Evolutionary conservation across 176 grass and related monocot species (phyloP).

Genomic region (Lolium perenne): DNA sequence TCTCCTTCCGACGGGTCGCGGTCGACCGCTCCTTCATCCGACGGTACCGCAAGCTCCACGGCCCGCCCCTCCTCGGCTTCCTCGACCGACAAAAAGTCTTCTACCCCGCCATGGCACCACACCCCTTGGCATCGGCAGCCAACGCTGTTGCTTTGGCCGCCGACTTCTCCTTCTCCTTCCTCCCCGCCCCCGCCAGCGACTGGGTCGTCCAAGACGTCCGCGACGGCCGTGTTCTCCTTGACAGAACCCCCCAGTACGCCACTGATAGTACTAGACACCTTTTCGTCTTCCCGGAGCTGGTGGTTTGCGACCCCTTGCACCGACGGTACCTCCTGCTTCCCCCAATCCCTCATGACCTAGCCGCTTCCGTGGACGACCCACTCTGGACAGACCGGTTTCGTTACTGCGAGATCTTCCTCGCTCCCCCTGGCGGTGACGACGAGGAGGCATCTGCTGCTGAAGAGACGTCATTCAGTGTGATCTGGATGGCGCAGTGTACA

Average conservation of each 20-base stretch:
- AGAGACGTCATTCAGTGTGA: no score
- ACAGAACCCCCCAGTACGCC: background rate
- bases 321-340: background rate
- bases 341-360: background rate
- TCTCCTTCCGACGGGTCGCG: background rate
- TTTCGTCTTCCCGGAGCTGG: background rate
- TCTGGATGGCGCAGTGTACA: no score
- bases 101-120: no score
- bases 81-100: background rate
- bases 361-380: no score
- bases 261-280: no score
- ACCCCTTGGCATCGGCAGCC: no score
- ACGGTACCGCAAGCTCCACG: background rate
- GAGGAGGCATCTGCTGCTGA: no score
- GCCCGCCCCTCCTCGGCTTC: background rate
- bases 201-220: background rate
- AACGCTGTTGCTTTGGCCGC: background rate
- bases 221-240: background rate
- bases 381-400: no score
- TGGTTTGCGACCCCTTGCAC: background rate
- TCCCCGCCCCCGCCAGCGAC: background rate
- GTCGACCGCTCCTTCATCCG: background rate
- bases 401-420: no score
- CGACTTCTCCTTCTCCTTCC: background rate
- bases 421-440: no score